A percentile compares a stretch with the other conserved stretches of the same genome.
Evolutionary conservation across 345 rosid genomes (phyloP).

Genomic region (Salix arbutifolia): DNA sequence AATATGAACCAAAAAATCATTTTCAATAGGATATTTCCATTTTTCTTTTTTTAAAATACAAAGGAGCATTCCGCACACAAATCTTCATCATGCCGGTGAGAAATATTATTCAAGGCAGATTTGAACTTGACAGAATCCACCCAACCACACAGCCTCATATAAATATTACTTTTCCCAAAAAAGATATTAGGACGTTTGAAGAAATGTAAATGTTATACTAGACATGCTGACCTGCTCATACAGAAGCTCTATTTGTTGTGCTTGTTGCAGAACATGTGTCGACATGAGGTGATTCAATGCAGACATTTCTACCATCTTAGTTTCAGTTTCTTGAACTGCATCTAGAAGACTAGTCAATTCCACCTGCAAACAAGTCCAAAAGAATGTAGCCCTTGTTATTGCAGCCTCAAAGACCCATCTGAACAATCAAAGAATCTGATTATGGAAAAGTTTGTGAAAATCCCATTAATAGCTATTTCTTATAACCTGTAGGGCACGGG

Average conservation of each 20-base stretch:
- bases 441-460: not conserved
- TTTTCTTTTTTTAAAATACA: not conserved
- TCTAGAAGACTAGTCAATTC: slow-evolving; percentile 84
- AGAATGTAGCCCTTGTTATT: slow-evolving; percentile 15
- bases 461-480: slow-evolving; percentile 9
- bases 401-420: not conserved
- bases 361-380: slow-evolving; percentile 43
- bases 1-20: not conserved
- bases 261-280: slow-evolving; percentile 91
- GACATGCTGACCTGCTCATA: slow-evolving; percentile 69
- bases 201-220: not conserved
- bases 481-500: slow-evolving; percentile 85
- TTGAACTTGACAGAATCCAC: not conserved
- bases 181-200: not conserved
- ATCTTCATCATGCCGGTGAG: not conserved
- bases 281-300: slow-evolving; percentile 93
- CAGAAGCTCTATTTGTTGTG: slow-evolving; percentile 79
- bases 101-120: not conserved
- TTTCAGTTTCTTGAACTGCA: slow-evolving; percentile 81
- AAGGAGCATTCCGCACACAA: not conserved
- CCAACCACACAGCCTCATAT: not conserved
- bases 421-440: not conserved
- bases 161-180: not conserved
- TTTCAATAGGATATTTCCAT: not conserved
- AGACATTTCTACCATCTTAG: slow-evolving; percentile 98